phyloP scores from a whole-genome alignment of 352 stramenopile genomes.

The Phytophthora capsici region DNA sequence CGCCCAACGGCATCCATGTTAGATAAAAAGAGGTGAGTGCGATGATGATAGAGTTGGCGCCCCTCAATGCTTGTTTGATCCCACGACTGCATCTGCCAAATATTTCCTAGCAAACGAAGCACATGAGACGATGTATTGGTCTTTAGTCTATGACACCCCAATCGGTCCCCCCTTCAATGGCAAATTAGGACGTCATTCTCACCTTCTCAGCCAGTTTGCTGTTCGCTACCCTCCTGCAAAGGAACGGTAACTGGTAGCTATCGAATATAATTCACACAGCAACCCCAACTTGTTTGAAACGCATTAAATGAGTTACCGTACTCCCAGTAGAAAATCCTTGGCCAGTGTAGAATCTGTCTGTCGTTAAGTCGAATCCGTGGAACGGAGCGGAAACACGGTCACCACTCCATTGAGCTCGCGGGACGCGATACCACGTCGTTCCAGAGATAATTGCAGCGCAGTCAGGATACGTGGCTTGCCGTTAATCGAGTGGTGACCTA shows the following conservation, averaged over 20 bases:
- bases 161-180: background rate
- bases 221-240: constrained; percentile 1
- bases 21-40: constrained; percentile 10
- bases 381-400: constrained; percentile 71
- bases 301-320: background rate
- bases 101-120: constrained; percentile 5
- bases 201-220: constrained; percentile 17
- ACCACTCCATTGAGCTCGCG: constrained; percentile 62
- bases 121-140: constrained; percentile 15
- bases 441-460: constrained; percentile 63
- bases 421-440: constrained; percentile 65
- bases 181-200: background rate
- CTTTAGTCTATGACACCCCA: too few species aligned
- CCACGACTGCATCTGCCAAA: constrained; percentile 17
- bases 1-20: constrained; percentile 6
- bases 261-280: constrained; percentile 2
- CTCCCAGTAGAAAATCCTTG: constrained; percentile 24
- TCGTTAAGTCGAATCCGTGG: constrained; percentile 29
- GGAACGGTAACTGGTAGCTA: too few species aligned
- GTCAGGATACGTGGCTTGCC: constrained; percentile 68
- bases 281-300: constrained; percentile 23
- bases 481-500: constrained; percentile 74
- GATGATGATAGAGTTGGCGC: constrained; percentile 14
- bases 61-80: constrained; percentile 22
- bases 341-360: constrained; percentile 20